A percentile compares a stretch with the other conserved stretches of the same genome.
These are phyloP conservation scores for Talaromyces thailandensis DNA, from an alignment of 495 filamentous ascomycete genomes.

Conservation along the genomic window DNA sequence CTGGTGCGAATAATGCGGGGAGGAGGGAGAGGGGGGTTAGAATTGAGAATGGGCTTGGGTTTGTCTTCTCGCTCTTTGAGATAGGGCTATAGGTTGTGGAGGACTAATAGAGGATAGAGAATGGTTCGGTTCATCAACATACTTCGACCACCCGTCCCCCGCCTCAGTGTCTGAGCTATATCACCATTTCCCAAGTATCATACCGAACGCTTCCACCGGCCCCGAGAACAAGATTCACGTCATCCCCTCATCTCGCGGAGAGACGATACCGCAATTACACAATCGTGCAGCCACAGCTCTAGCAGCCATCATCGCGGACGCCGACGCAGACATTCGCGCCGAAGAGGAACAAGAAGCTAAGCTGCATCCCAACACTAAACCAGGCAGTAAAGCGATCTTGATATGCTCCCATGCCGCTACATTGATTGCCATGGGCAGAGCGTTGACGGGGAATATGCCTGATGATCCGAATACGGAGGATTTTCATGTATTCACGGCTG, in stretches of 20 bases:
- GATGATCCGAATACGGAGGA: conserved; percentile 60
- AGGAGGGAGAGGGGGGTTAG: conserved; percentile 39
- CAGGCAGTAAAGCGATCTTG: conserved; percentile 50
- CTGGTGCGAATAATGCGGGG: conserved; percentile 12
- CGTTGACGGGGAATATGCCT: conserved; percentile 68
- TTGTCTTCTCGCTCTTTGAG: conserved; percentile 8
- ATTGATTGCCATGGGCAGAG: conserved; percentile 75
- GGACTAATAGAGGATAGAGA: conserved; percentile 40
- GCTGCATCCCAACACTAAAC: background rate
- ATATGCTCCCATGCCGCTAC: conserved; percentile 88
- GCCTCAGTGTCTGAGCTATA: conserved; percentile 49
- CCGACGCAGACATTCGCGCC: conserved; percentile 48
- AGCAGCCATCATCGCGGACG: conserved; percentile 56
- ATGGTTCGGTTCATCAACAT: conserved; percentile 68
- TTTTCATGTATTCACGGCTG: conserved; percentile 80
- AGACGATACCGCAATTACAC: conserved; percentile 70
- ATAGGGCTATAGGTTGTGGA: background rate
- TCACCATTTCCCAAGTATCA: conserved; percentile 51
- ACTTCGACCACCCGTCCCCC: conserved; percentile 77
- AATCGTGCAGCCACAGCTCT: conserved; percentile 67
- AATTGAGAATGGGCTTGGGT: conserved; percentile 69
- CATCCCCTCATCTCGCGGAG: conserved; percentile 60
- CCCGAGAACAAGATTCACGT: conserved; percentile 47
- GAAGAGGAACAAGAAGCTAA: conserved; percentile 13
- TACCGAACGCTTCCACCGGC: conserved; percentile 29